Percentiles rank a stretch among this genome's conserved stretches.
Conservation (phyloP, 305 asterid genomes). For the Striga hermonthica region DNA sequence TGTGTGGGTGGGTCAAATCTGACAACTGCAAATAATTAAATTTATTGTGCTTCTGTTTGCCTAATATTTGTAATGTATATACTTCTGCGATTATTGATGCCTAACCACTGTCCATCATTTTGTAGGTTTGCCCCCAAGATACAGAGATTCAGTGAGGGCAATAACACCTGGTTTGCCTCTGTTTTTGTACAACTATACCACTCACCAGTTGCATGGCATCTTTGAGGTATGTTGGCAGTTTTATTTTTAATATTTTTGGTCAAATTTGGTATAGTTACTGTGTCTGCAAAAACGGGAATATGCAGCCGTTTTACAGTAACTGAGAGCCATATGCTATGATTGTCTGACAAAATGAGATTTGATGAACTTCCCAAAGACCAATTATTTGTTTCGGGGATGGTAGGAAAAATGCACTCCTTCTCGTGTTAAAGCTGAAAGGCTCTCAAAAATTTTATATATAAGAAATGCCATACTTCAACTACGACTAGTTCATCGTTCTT, state of each 20-base stretch:
- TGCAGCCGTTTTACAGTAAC: constrained; percentile 10
- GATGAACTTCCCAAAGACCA: constrained; percentile 12
- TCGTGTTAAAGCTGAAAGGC: neutral
- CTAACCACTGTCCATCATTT: constrained; percentile 23
- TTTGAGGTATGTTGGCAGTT: constrained; percentile 58
- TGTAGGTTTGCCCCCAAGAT: constrained; percentile 91
- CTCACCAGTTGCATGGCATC: constrained; percentile 94
- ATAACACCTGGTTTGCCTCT: constrained; percentile 94
- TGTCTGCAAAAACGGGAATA: neutral
- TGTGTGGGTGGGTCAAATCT: neutral
- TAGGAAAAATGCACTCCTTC: constrained; percentile 1
- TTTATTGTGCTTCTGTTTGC: constrained; percentile 6
- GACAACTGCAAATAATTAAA: too few relatives aligned
- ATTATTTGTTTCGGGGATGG: too few relatives aligned
- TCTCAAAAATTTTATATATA: neutral
- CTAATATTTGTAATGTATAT: constrained; percentile 8
- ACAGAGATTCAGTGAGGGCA: constrained; percentile 93
- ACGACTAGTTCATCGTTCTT: too few relatives aligned
- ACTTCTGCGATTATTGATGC: constrained; percentile 4
- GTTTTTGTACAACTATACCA: constrained; percentile 91
- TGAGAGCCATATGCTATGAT: neutral
- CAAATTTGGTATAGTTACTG: neutral
- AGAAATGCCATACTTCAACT: neutral
- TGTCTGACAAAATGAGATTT: neutral
- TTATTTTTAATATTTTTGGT: neutral